Percentiles rank a stretch among this genome's conserved stretches.
Evolutionary conservation across 2,329 filamentous ascomycete species (phyloP).

Genomic region (Colletotrichum sp.): DNA sequence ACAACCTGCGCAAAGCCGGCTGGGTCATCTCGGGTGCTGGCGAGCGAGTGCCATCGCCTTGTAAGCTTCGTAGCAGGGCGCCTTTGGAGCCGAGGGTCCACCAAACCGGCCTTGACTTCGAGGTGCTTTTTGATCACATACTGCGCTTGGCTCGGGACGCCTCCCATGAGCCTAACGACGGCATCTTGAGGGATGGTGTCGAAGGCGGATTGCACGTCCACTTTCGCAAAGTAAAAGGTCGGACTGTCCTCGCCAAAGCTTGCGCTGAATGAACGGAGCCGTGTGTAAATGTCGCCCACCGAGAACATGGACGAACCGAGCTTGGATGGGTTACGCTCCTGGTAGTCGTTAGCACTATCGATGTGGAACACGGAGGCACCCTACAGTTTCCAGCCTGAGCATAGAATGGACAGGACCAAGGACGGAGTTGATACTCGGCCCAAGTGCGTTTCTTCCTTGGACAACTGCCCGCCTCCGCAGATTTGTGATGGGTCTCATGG

Average conservation of each 20-base stretch:
- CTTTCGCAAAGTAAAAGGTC: constrained; percentile 84
- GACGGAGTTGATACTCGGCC: constrained; percentile 49
- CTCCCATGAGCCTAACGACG: constrained; percentile 70
- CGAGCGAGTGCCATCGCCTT: constrained; percentile 58
- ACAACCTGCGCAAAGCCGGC: constrained; percentile 51
- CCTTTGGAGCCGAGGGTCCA: constrained; percentile 25
- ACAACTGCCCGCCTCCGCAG: constrained; percentile 68
- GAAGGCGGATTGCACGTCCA: constrained; percentile 91
- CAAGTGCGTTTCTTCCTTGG: constrained; percentile 60
- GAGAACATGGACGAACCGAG: constrained; percentile 86
- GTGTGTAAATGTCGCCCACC: constrained; percentile 77
- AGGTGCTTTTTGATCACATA: constrained; percentile 80
- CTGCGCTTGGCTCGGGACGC: constrained; percentile 56
- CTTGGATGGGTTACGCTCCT: constrained; percentile 54
- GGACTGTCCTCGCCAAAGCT: constrained; percentile 41
- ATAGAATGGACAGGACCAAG: constrained; percentile 77
- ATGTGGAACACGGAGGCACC: background rate
- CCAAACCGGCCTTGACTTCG: constrained; percentile 63
- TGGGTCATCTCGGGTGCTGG: constrained; percentile 46
- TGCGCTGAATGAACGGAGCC: constrained; percentile 72
- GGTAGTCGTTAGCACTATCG: background rate
- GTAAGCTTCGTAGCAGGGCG: constrained; percentile 39
- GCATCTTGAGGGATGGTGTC: constrained; percentile 90
- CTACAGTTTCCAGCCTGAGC: constrained; percentile 79
- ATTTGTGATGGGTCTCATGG: constrained; percentile 87